Conservation (phyloP, 495 filamentous ascomycete genomes). For the Penicillium riverlandense region DNA sequence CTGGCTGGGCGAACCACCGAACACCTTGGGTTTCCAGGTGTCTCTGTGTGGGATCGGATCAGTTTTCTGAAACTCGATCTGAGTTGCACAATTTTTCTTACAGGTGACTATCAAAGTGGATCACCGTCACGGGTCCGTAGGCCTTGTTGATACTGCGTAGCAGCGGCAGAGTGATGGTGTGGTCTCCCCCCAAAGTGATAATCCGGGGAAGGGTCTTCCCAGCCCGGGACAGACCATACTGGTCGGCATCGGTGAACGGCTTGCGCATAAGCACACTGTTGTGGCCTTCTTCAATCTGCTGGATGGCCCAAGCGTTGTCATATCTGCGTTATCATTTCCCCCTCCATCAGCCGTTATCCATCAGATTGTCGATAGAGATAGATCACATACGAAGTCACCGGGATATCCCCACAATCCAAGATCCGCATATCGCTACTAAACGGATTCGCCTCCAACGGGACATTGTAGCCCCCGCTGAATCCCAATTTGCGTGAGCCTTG, state of each 20-base stretch:
- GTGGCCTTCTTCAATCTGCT: conserved; percentile 64
- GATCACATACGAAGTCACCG: conserved; percentile 52
- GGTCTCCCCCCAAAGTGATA: conserved; percentile 63
- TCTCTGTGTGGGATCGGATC: conserved; percentile 26
- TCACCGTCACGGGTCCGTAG: conserved; percentile 60
- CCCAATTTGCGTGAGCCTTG: conserved; percentile 45
- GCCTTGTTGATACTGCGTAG: conserved; percentile 58
- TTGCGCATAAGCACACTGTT: conserved; percentile 46
- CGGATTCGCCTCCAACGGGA: conserved; percentile 51
- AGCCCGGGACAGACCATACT: conserved; percentile 42
- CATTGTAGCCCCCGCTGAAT: conserved; percentile 58
- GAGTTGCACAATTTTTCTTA: conserved; percentile 11
- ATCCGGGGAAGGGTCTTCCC: conserved; percentile 54
- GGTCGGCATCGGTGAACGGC: conserved; percentile 38
- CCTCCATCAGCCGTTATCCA: too few species aligned
- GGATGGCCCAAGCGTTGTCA: conserved; percentile 68
- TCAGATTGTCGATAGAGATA: too few species aligned
- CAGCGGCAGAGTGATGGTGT: conserved; percentile 56
- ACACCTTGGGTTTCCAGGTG: conserved; percentile 64
- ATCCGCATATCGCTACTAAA: conserved; percentile 60
- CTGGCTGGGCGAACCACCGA: conserved; percentile 54
- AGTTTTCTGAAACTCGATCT: too few species aligned
- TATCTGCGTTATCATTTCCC: conserved; percentile 21
- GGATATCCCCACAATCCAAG: conserved; percentile 72
- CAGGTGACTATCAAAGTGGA: conserved; percentile 70